phyloP scores from a whole-genome alignment of 345 rosid species.

The Syzygium aqueum region DNA sequence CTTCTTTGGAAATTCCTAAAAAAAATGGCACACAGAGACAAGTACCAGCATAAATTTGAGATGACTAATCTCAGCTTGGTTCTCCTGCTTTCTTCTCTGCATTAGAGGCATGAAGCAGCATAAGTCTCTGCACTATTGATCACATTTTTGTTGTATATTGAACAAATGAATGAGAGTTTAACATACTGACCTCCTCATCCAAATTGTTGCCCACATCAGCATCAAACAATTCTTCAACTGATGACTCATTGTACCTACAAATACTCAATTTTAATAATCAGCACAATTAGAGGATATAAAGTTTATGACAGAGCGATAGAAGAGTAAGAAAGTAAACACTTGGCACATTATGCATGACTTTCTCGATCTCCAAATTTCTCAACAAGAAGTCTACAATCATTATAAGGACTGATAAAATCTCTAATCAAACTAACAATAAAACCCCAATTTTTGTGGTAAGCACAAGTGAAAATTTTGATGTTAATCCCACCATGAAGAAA shows the following conservation, averaged over 20 bases:
- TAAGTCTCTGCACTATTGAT: neutral
- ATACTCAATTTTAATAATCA: neutral
- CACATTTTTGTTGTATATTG: neutral
- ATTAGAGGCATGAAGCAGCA: conserved; percentile 1
- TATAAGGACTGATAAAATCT: neutral
- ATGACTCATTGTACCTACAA: conserved; percentile 20
- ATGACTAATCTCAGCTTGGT: conserved; percentile 43
- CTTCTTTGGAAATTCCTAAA: neutral
- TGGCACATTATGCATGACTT: neutral
- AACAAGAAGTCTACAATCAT: neutral
- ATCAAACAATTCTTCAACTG: conserved; percentile 9
- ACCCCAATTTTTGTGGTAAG: neutral
- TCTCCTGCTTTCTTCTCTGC: conserved; percentile 39
- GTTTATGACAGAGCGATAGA: neutral
- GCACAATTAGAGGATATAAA: neutral
- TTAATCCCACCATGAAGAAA: neutral
- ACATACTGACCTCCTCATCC: conserved; percentile 40
- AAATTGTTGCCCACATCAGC: conserved; percentile 24
- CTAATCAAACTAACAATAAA: neutral
- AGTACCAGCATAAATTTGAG: conserved; percentile 81
- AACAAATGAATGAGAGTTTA: neutral
- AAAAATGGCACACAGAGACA: neutral
- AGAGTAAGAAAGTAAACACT: neutral
- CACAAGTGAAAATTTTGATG: neutral
- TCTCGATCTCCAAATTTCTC: neutral